Percentiles rank a stretch among this genome's conserved stretches.
Conservation (phyloP, 352 stramenopile genomes). For the Phytophthora podocarpi region DNA sequence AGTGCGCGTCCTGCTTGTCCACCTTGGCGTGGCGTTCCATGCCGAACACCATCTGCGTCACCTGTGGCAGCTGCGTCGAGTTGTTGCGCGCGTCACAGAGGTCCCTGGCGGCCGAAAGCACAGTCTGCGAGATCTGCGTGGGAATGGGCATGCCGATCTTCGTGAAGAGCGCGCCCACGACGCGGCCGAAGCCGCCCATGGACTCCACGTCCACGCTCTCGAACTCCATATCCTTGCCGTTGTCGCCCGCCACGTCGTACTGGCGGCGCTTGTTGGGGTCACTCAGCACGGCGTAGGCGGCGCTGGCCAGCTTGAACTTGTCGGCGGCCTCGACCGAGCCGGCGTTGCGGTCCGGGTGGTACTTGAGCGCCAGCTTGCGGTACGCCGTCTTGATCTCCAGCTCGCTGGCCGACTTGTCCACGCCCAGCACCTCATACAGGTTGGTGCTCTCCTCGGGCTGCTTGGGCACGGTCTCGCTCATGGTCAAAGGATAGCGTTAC, state of each 20-base stretch:
- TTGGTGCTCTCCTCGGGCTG: slow-evolving; percentile 67
- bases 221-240: slow-evolving; percentile 79
- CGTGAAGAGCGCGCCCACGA: slow-evolving; percentile 87
- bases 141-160: slow-evolving; percentile 90
- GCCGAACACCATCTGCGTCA: slow-evolving; percentile 74
- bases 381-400: slow-evolving; percentile 92
- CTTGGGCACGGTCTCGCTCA: slow-evolving; percentile 61
- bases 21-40: slow-evolving; percentile 75
- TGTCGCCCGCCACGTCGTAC: slow-evolving; percentile 80
- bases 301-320: slow-evolving; percentile 87
- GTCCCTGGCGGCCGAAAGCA: slow-evolving; percentile 78
- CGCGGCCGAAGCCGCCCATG: slow-evolving; percentile 83
- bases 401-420: slow-evolving; percentile 86
- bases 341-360: slow-evolving; percentile 89
- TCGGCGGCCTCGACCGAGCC: slow-evolving; percentile 78
- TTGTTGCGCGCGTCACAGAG: slow-evolving; percentile 80
- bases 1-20: slow-evolving; percentile 90
- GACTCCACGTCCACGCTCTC: slow-evolving; percentile 85
- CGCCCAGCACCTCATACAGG: slow-evolving; percentile 90
- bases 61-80: slow-evolving; percentile 53
- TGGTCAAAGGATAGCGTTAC: too few relatives aligned
- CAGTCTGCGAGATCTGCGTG: slow-evolving; percentile 87
- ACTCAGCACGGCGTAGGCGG: slow-evolving; percentile 86
- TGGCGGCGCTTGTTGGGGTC: slow-evolving; percentile 89
- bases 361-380: slow-evolving; percentile 90